phyloP scores from a whole-genome alignment of 1,284 basidiomycete genomes.

The Apiotrichum gracile region DNA sequence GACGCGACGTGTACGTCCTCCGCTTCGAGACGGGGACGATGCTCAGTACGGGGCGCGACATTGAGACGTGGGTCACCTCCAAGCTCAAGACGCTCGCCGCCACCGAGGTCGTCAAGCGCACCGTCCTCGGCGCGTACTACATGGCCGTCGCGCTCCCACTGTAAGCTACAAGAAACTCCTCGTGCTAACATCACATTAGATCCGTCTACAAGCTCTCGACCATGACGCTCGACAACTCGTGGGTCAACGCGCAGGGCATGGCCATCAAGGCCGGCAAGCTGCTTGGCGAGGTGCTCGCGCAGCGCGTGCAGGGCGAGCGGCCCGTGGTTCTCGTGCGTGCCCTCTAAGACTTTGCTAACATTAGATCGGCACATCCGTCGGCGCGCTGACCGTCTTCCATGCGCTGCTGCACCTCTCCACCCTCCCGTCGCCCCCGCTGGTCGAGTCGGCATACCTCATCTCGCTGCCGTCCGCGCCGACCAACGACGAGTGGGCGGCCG shows the following conservation, averaged over 20 bases:
- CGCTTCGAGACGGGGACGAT: slow-evolving; percentile 46
- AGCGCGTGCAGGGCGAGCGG: slow-evolving; percentile 54
- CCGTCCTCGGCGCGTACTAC: slow-evolving; percentile 52
- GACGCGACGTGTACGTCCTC: slow-evolving; percentile 48
- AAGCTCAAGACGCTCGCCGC: slow-evolving; percentile 48
- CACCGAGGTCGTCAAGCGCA: slow-evolving; percentile 53
- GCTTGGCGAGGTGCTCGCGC: slow-evolving; percentile 53
- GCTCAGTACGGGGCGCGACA: slow-evolving; percentile 48
- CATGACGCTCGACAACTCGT: slow-evolving; percentile 46
- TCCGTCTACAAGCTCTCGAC: slow-evolving; percentile 42
- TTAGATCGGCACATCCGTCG: slow-evolving; percentile 53
- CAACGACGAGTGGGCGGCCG: slow-evolving; percentile 47
- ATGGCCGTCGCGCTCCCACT: slow-evolving; percentile 53
- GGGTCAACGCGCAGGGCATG: slow-evolving; percentile 49
- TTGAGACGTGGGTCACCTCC: slow-evolving; percentile 45
- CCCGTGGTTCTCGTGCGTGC: slow-evolving; percentile 50
- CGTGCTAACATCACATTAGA: slow-evolving; percentile 32
- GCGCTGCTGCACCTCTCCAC: slow-evolving; percentile 51
- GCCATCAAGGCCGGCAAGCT: slow-evolving; percentile 53
- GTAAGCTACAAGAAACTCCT: slow-evolving; percentile 16
- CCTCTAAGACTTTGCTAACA: background rate
- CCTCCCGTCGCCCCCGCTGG: slow-evolving; percentile 42
- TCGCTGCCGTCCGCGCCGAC: slow-evolving; percentile 51
- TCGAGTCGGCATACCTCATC: slow-evolving; percentile 53
- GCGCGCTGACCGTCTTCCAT: slow-evolving; percentile 52